Conservation (phyloP, 1,284 basidiomycete genomes). For the Inonotus hispidus region DNA sequence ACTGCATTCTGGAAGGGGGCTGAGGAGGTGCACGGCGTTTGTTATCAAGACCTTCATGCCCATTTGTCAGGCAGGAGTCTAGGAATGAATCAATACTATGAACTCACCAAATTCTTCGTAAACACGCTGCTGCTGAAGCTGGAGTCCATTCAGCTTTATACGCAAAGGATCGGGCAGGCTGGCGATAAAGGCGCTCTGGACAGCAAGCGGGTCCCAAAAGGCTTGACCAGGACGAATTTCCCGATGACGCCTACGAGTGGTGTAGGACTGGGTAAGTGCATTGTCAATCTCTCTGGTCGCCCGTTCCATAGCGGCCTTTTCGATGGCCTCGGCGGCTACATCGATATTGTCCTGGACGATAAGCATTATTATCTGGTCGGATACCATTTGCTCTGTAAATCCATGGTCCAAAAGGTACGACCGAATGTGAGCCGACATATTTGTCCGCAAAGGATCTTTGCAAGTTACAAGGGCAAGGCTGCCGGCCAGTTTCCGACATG, state of each 20-base stretch:
- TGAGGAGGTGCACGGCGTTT: conserved; percentile 44
- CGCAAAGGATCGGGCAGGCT: conserved; percentile 88
- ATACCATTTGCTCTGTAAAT: conserved; percentile 73
- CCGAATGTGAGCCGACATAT: conserved; percentile 87
- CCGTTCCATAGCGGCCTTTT: conserved; percentile 97
- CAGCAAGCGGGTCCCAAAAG: conserved; percentile 83
- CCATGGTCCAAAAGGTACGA: conserved; percentile 79
- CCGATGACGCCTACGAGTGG: conserved; percentile 81
- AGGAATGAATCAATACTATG: not conserved
- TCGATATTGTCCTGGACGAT: conserved; percentile 94
- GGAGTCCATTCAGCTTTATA: conserved; percentile 80
- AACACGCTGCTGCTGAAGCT: conserved; percentile 78
- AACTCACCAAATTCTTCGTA: conserved; percentile 90
- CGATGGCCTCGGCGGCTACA: conserved; percentile 90
- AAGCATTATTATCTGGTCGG: conserved; percentile 69
- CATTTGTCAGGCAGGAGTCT: not conserved
- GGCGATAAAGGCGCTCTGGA: conserved; percentile 70
- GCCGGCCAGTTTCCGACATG: conserved; percentile 96
- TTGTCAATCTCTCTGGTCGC: conserved; percentile 96
- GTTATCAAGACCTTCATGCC: conserved; percentile 39
- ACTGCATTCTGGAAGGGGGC: conserved; percentile 60
- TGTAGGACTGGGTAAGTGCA: conserved; percentile 78
- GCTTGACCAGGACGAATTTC: conserved; percentile 71
- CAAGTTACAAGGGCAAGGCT: conserved; percentile 97
- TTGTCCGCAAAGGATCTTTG: conserved; percentile 94